Percentiles rank a stretch among this genome's conserved stretches.
Conservation (phyloP, 352 stramenopile species). For the Phytophthora hybrid region DNA sequence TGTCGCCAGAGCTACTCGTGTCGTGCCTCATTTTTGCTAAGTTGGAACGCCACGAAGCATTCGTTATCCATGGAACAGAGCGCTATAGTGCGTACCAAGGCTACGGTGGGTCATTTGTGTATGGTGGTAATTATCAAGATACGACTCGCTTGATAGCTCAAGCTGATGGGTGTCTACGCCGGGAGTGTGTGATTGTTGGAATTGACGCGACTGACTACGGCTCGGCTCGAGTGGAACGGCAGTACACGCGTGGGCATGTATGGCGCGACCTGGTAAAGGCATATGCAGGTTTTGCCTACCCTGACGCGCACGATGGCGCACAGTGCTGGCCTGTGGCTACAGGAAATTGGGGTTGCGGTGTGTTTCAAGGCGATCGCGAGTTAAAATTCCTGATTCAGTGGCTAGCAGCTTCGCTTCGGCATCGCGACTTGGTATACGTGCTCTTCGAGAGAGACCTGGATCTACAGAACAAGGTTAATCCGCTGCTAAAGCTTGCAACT, state of each 20-base stretch:
- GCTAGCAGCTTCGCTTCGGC: conserved; percentile 68
- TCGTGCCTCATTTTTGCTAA: conserved; percentile 71
- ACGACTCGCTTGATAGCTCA: conserved; percentile 21
- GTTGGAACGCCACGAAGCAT: conserved; percentile 72
- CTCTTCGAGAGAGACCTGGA: conserved; percentile 58
- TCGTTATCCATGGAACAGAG: conserved; percentile 74
- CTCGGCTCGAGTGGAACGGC: conserved; percentile 40
- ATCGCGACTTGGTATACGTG: conserved; percentile 66
- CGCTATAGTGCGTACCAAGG: conserved; percentile 65
- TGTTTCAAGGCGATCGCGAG: conserved; percentile 77
- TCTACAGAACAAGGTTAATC: conserved; percentile 52
- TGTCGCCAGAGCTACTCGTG: conserved; percentile 78
- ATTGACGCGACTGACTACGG: conserved; percentile 82
- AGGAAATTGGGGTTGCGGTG: conserved; percentile 87
- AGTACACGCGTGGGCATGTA: conserved; percentile 61
- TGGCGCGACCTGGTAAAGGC: conserved; percentile 78
- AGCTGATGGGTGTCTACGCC: conserved; percentile 27
- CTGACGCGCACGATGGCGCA: conserved; percentile 18
- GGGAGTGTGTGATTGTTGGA: conserved; percentile 71
- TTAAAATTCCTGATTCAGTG: conserved; percentile 88
- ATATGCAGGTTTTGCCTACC: conserved; percentile 67
- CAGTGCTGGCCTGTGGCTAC: conserved; percentile 67
- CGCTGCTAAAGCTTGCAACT: conserved; percentile 33
- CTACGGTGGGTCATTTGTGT: conserved; percentile 69
- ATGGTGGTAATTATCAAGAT: conserved; percentile 57